Base-by-base conservation (phyloP, 495 filamentous ascomycete species). In the Penicillium salamii region DNA sequence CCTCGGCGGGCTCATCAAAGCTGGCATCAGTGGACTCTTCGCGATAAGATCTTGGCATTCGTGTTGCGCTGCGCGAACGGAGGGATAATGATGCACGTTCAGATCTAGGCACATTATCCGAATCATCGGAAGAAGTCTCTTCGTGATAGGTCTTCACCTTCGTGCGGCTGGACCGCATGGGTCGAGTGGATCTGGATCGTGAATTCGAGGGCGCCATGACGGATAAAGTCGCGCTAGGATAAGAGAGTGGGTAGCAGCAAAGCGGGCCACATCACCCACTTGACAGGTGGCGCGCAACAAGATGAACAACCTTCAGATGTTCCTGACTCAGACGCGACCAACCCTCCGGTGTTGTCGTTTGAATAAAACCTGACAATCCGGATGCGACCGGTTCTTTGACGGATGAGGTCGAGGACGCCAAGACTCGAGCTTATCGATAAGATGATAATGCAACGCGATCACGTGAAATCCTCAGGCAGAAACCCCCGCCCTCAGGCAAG, bases 21-120 rank as follows among this genome's bases (percentile, higher is more conserved):
- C 58, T 58, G 38, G 57, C 65, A 49, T 76, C 75, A 3, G 64
- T 68, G 2, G 71, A 69, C n/a, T 68, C 62, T 49, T 78, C 75
- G 3, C 74, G 72, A 55, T 78, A 78, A 13, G 70, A 68, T 14
- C 41, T 49, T 7, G 58, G 66, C 37, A 53, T 63, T 33, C 62
- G 60, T 18, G 55, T 53, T 20, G 67, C 50, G 36, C 60, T 59
- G 43, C 68, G 70, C 9, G 72, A 66, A 8, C 72, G 71, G 17
- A 69, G 50, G 20, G 69, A 67, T 6, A 66, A 46, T 15, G 65
- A 67, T 7, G 54, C 28, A 19, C 55, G 54, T 20, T 52, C 46
- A 0, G 43, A 20, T 12, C 31, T 24, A 12, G 39, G 48, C 31
- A 54, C n/a, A 49, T 41, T 21, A 19, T 28, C 32, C 49, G 49